Percentiles rank a stretch among this genome's conserved stretches.
phyloP scores from a whole-genome alignment of 177 flowering plant genomes.

The Vitis hybrid region DNA sequence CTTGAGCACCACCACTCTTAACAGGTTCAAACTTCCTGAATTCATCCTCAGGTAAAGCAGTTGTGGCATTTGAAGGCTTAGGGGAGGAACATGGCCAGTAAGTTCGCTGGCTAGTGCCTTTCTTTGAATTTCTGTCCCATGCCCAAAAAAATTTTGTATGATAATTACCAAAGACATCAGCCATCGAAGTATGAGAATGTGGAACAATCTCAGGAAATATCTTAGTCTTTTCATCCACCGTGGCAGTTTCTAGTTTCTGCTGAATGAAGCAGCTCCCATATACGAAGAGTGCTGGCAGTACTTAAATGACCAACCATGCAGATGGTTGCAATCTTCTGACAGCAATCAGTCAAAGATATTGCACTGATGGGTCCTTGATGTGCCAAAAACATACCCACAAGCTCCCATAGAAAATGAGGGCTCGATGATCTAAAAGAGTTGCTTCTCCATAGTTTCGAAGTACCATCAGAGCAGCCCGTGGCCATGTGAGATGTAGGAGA shows the following conservation, averaged over 20 bases:
- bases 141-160: conserved; percentile 91
- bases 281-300: conserved; percentile 33
- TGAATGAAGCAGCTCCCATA: conserved; percentile 69
- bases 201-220: conserved; percentile 78
- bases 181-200: conserved; percentile 78
- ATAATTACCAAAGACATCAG: conserved; percentile 96
- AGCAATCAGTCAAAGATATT: conserved; percentile 55
- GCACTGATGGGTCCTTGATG: conserved; percentile 56
- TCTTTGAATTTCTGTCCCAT: conserved; percentile 76
- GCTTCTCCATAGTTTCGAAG: conserved; percentile 79
- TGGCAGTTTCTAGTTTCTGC: conserved; percentile 45
- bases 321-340: conserved; percentile 75
- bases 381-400: conserved; percentile 61
- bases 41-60: conserved; percentile 55
- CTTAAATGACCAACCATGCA: conserved; percentile 25
- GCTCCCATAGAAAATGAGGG: conserved; percentile 55
- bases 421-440: conserved; percentile 17
- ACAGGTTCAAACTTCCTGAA: conserved; percentile 78
- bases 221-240: conserved; percentile 40
- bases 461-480: conserved; percentile 81
- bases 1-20: conserved; percentile 72
- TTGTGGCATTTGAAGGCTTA: conserved; percentile 61
- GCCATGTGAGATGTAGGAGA: conserved; percentile 67
- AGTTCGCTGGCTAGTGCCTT: conserved; percentile 72
- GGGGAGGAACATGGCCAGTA: conserved; percentile 78